Percentiles rank a stretch among this genome's conserved stretches.
Conservation (phyloP, 2,329 filamentous ascomycete genomes). For the Plenodomus biglobosus region DNA sequence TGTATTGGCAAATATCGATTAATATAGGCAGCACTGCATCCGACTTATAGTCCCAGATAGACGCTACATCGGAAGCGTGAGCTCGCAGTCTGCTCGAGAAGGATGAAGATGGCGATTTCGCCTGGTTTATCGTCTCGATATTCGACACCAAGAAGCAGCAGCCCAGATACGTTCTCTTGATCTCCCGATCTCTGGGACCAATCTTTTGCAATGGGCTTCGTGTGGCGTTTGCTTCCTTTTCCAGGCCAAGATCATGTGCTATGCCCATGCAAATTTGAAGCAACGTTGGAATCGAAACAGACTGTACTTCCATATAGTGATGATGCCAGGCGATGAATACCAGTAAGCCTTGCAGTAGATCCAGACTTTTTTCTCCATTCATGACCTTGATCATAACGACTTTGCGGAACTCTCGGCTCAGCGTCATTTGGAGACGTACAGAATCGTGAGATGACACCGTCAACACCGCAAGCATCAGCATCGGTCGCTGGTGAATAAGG, state of each 20-base stretch:
- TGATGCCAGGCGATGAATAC: constrained; percentile 44
- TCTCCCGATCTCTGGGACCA: constrained; percentile 30
- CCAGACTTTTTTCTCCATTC: constrained; percentile 41
- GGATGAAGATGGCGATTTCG: constrained; percentile 26
- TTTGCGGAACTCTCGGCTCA: constrained; percentile 43
- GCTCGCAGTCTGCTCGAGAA: constrained; percentile 32
- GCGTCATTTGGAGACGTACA: constrained; percentile 26
- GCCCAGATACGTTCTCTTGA: constrained; percentile 39
- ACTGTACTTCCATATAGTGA: constrained; percentile 41
- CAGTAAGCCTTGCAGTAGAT: constrained; percentile 36
- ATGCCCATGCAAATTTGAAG: constrained; percentile 39
- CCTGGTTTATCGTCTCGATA: constrained; percentile 28
- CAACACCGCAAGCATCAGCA: constrained; percentile 39
- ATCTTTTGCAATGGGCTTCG: constrained; percentile 25
- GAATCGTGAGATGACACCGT: constrained; percentile 40
- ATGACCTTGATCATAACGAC: constrained; percentile 39
- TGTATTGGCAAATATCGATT: constrained; percentile 38
- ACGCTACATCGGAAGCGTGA: constrained; percentile 38
- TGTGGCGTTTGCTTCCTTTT: constrained; percentile 23
- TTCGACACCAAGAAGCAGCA: constrained; percentile 40
- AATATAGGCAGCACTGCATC: constrained; percentile 35
- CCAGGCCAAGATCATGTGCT: constrained; percentile 35
- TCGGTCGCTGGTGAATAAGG: constrained; percentile 35
- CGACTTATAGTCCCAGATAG: constrained; percentile 33
- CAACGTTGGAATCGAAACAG: constrained; percentile 38